Evolutionary conservation across 1,284 basidiomycete genomes (phyloP).

Genomic region (Cutaneotrichosporon sp.): DNA sequence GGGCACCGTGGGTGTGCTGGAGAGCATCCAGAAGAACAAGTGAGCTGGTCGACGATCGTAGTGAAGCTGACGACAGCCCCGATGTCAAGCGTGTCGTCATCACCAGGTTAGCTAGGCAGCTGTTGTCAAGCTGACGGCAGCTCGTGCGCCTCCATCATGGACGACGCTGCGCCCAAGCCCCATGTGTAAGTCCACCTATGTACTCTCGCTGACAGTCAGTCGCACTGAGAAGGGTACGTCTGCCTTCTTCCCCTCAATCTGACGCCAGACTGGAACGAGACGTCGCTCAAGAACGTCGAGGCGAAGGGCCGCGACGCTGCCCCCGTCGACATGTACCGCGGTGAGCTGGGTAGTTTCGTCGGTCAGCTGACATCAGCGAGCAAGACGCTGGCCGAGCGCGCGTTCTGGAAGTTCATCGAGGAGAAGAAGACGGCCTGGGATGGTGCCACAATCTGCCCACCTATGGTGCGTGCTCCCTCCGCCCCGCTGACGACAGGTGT

Average conservation of each 20-base stretch:
- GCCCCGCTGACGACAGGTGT: conserved; percentile 29
- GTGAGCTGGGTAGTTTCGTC: conserved; percentile 4
- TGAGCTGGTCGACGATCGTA: conserved; percentile 25
- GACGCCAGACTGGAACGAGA: conserved; percentile 64
- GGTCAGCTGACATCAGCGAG: conserved; percentile 24
- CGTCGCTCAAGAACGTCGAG: conserved; percentile 59
- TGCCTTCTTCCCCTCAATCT: neutral
- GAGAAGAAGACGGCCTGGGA: conserved; percentile 63
- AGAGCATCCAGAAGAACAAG: conserved; percentile 61
- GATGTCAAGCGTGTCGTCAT: conserved; percentile 67
- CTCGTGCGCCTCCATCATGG: conserved; percentile 61
- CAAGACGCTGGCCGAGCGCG: conserved; percentile 68
- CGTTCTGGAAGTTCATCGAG: conserved; percentile 56
- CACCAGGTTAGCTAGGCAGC: conserved; percentile 46
- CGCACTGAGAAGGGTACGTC: conserved; percentile 14
- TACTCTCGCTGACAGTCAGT: conserved; percentile 3
- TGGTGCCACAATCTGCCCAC: conserved; percentile 61
- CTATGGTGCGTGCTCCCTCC: conserved; percentile 50
- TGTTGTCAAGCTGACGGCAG: conserved; percentile 39
- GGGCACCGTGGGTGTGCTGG: conserved; percentile 63
- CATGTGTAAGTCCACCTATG: conserved; percentile 12
- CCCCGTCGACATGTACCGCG: conserved; percentile 57
- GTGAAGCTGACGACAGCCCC: conserved; percentile 35
- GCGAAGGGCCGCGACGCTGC: conserved; percentile 59
- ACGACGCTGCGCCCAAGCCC: conserved; percentile 28